Conservation (phyloP, 75 land plant species). For the Pinus taeda region DNA sequence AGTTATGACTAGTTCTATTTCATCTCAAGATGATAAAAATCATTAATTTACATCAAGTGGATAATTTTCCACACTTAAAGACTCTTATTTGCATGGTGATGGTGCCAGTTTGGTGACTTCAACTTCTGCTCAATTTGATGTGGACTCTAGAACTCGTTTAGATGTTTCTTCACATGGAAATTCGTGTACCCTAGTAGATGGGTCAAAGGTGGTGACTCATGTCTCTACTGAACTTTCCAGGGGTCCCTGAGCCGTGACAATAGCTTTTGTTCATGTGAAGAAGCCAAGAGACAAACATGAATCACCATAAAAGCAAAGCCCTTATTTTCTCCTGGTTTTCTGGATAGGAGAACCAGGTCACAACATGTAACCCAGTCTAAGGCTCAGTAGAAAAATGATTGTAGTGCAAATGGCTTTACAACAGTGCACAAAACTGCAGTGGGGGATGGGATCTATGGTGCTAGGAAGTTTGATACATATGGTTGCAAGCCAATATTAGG, state of each 20-base stretch:
- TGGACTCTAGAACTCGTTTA: not conserved
- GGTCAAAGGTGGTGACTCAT: not conserved
- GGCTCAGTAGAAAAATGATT: not conserved
- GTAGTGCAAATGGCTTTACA: not conserved
- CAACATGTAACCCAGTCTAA: not conserved
- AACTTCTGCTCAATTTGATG: not conserved
- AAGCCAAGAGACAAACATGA: not conserved
- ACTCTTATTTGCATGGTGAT: not conserved
- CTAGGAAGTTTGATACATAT: not conserved
- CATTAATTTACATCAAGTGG: not conserved
- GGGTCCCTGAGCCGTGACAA: not conserved
- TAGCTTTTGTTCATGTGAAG: not conserved
- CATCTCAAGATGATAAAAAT: not conserved
- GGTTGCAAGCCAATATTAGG: not conserved
- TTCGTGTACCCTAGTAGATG: not conserved
- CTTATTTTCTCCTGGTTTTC: conserved; percentile 26
- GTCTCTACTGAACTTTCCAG: not conserved
- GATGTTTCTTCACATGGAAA: not conserved
- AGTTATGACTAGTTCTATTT: not conserved
- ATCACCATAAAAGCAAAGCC: conserved; percentile 12
- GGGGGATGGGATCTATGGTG: not conserved
- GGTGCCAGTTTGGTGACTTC: not conserved
- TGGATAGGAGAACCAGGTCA: conserved; percentile 1
- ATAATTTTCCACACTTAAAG: not conserved
- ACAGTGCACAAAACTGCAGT: not conserved